Conservation (phyloP, 1,284 basidiomycete species). For the Ganoderma lingzhi region DNA sequence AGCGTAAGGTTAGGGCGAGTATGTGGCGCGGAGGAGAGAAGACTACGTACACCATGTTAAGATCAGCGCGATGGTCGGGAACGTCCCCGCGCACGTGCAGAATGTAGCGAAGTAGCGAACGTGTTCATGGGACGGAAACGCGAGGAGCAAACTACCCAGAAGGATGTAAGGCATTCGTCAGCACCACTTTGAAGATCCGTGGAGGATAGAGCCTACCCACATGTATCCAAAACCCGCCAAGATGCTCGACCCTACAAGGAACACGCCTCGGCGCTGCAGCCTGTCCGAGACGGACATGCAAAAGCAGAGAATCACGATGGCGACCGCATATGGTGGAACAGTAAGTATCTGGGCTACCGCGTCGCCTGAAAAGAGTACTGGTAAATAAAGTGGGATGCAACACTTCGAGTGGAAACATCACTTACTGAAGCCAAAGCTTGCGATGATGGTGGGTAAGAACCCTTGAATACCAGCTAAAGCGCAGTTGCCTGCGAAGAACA, state of each 20-base stretch:
- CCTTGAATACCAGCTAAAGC: constrained; percentile 82
- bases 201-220: constrained; percentile 45
- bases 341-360: constrained; percentile 75
- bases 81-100: constrained; percentile 74
- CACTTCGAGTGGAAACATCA: neutral
- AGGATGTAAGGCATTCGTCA: neutral
- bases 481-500: constrained; percentile 83
- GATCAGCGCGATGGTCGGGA: constrained; percentile 69
- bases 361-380: constrained; percentile 44
- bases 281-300: constrained; percentile 77
- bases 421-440: constrained; percentile 68
- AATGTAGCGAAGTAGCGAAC: constrained; percentile 75
- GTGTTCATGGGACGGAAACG: constrained; percentile 53
- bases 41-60: constrained; percentile 75
- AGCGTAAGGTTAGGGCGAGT: neutral
- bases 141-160: constrained; percentile 55
- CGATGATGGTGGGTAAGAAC: constrained; percentile 87
- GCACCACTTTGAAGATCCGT: neutral
- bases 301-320: constrained; percentile 68
- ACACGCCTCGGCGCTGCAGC: constrained; percentile 72
- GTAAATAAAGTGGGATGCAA: neutral
- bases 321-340: constrained; percentile 84
- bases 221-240: constrained; percentile 73
- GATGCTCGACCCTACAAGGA: constrained; percentile 56
- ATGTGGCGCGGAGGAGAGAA: neutral